Base-by-base conservation (phyloP, 805 yeast species). In the Nakazawaea molendinolei region DNA sequence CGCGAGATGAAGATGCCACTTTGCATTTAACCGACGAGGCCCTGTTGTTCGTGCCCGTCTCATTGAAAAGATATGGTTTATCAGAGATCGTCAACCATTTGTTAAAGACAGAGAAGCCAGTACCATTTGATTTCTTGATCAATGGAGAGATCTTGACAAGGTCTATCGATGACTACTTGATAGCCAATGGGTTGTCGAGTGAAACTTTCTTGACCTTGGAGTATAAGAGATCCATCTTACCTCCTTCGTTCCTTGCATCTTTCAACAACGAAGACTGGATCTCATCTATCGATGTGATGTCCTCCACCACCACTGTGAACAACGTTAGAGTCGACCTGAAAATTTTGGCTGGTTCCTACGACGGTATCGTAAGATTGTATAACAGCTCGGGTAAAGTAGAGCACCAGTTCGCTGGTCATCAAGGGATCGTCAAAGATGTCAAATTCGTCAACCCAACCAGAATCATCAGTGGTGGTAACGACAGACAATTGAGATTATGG, bases 251-350 rank as follows among this genome's bases (percentile, higher is more conserved):
- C 52, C 65, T 87, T 44, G 86, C 94, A 3, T 79, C 95, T 30
- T 92, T 81, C 60, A 75, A 78, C 52, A 87, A 90, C 52, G 95
- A 90, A 44, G 98, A 92, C 60, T 92, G 98, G 98, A 76, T 92
- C 17, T 85, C 95, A 16, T 72, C 94, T 1, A 69, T 82, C 18
- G 76, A 75, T 51, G 56, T 79, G 5, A 44, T 56, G 39, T 51
- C 48, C 42, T 65, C 58, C 8, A 58, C 48, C 58, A 50, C 47
- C 31, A 40, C 42, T 28, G 44, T 33, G 29, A 58, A 65, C 48
- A 76, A 63, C 41, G 60, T 52, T 8, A 58, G 63, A 22, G 49
- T 55, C 4, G 58, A 63, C 28, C 69, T 78, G 22, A 70, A 71
- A 50, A 83, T 90, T 36, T 66, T 87, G 30, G 77, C 92, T 10